Evolutionary conservation across 495 filamentous ascomycete genomes (phyloP).

Genomic region (Acidiella bohemica): DNA sequence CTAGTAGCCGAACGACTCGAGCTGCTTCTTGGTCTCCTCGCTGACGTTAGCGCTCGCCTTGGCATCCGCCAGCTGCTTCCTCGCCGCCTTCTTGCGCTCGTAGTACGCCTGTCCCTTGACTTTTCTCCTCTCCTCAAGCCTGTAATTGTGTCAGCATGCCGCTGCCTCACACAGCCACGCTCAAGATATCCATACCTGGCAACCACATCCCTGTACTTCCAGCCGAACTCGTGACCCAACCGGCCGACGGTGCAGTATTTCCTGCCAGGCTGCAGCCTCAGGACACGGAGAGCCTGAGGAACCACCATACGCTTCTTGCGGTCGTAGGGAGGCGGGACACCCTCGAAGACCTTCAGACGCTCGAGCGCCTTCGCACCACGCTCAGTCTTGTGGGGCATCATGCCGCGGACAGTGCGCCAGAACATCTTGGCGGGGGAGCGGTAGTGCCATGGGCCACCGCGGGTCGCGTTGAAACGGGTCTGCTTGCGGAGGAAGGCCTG

Average conservation of each 20-base stretch:
- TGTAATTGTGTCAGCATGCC: constrained; percentile 37
- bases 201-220: constrained; percentile 99
- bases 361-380: constrained; percentile 92
- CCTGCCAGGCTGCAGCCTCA: constrained; percentile 91
- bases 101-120: constrained; percentile 98
- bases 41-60: constrained; percentile 83
- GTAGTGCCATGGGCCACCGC: constrained; percentile 99
- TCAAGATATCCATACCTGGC: constrained; percentile 52
- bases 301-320: constrained; percentile 99
- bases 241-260: constrained; percentile 99
- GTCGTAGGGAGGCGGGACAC: constrained; percentile 96
- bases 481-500: constrained; percentile 98
- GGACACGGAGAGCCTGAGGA: constrained; percentile 87
- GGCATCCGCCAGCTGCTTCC: constrained; percentile 77
- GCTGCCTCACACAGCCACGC: constrained; percentile 9
- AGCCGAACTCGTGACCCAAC: constrained; percentile 96
- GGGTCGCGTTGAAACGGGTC: constrained; percentile 97
- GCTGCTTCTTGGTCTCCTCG: constrained; percentile 54
- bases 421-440: constrained; percentile 96
- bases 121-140: constrained; percentile 97
- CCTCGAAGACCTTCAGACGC: constrained; percentile 99
- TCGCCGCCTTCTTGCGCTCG: constrained; percentile 93
- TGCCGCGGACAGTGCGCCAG: constrained; percentile 99
- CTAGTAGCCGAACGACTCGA: constrained; percentile 63
- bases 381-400: constrained; percentile 99